These are phyloP conservation scores for Nakazawaea peltata DNA, from an alignment of 805 yeast genomes.

Conservation along the genomic window DNA sequence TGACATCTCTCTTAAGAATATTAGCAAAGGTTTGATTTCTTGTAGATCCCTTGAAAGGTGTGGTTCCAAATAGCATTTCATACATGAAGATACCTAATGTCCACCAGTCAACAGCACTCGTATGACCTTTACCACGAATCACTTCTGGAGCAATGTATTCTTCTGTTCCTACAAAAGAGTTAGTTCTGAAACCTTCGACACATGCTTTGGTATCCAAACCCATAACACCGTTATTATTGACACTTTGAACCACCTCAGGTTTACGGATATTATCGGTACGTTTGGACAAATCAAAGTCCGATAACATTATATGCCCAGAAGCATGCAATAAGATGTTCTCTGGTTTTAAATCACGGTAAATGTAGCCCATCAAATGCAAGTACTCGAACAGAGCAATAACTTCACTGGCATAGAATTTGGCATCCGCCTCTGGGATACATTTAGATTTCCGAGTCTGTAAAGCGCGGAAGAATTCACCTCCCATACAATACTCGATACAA, in stretches of 20 bases:
- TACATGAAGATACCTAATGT: conserved; percentile 87
- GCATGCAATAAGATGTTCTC: conserved; percentile 92
- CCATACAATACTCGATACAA: conserved; percentile 99
- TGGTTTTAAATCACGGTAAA: conserved; percentile 93
- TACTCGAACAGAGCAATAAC: conserved; percentile 96
- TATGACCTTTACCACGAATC: conserved; percentile 93
- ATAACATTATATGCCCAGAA: conserved; percentile 96
- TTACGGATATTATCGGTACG: conserved; percentile 71
- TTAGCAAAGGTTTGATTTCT: conserved; percentile 87
- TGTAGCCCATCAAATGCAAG: conserved; percentile 93
- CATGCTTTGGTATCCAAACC: conserved; percentile 90
- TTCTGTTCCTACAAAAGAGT: conserved; percentile 98
- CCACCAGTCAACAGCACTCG: conserved; percentile 99
- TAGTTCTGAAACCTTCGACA: conserved; percentile 92
- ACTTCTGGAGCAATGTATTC: conserved; percentile 99
- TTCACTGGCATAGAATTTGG: conserved; percentile 91
- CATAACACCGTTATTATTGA: conserved; percentile 31
- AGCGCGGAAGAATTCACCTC: conserved; percentile 97
- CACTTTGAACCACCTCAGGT: conserved; percentile 53
- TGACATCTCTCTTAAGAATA: conserved; percentile 75
- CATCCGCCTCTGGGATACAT: conserved; percentile 82
- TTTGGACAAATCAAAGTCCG: conserved; percentile 92
- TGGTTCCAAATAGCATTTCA: conserved; percentile 93
- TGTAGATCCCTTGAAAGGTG: conserved; percentile 91
- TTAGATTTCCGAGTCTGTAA: conserved; percentile 84